Evolutionary conservation across 371 early-diverging fungal genomes (phyloP).

Genomic region (Apophysomyces ossiformis): DNA sequence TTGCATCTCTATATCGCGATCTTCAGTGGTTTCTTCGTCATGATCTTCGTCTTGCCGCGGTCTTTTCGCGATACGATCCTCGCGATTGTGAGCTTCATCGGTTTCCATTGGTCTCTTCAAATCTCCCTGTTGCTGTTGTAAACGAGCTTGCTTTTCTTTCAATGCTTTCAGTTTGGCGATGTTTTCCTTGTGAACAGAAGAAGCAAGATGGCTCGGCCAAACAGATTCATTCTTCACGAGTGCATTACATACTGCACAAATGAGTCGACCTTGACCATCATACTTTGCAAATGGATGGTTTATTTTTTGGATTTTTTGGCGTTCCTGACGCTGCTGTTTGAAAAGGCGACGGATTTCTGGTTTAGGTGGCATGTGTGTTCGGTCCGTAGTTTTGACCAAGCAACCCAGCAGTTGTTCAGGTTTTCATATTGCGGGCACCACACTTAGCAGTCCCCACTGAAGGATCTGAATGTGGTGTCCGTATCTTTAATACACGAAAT

Average conservation of each 20-base stretch:
- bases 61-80: constrained; percentile 14
- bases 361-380: constrained; percentile 33
- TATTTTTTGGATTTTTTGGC: constrained; percentile 36
- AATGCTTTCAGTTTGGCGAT: constrained; percentile 46
- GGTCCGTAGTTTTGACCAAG: no score
- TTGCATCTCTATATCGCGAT: constrained; percentile 23
- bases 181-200: constrained; percentile 37
- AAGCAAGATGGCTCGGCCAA: constrained; percentile 48
- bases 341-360: constrained; percentile 46
- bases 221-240: constrained; percentile 35
- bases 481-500: background rate
- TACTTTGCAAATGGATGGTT: constrained; percentile 55
- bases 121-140: constrained; percentile 9
- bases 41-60: constrained; percentile 17
- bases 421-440: constrained; percentile 4
- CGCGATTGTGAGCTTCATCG: constrained; percentile 13
- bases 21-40: constrained; percentile 28
- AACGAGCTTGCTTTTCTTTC: constrained; percentile 28
- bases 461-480: no score
- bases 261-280: constrained; percentile 37
- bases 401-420: no score
- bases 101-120: constrained; percentile 23
- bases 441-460: background rate
- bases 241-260: constrained; percentile 43
- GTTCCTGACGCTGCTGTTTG: constrained; percentile 44